Conservation (phyloP, 2,329 filamentous ascomycete species). For the Verticillium klebahnii region DNA sequence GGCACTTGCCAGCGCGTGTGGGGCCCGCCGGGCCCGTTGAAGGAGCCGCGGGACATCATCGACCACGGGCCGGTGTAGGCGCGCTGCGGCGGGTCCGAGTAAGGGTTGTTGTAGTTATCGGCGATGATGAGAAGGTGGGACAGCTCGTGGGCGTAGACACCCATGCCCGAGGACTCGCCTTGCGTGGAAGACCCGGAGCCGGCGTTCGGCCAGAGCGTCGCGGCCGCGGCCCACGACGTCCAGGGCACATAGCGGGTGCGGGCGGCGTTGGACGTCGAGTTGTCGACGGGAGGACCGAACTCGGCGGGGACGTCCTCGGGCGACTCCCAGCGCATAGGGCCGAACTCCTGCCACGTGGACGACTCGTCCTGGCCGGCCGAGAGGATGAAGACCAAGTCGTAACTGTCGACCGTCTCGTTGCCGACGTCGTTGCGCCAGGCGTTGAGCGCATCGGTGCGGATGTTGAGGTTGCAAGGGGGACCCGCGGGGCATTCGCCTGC, state of each 20-base stretch:
- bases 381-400: conserved; percentile 48
- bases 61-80: conserved; percentile 47
- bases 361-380: conserved; percentile 52
- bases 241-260: conserved; percentile 47
- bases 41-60: conserved; percentile 47
- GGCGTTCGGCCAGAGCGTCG: conserved; percentile 49
- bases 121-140: conserved; percentile 46
- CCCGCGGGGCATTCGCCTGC: conserved; percentile 38
- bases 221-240: conserved; percentile 48
- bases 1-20: conserved; percentile 50
- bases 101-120: conserved; percentile 54
- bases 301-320: conserved; percentile 41
- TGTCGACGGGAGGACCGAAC: conserved; percentile 39
- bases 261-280: conserved; percentile 35
- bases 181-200: conserved; percentile 47
- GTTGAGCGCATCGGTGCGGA: conserved; percentile 42
- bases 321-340: conserved; percentile 45
- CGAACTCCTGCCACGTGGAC: conserved; percentile 52
- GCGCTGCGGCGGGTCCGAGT: conserved; percentile 36
- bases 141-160: conserved; percentile 48
- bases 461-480: conserved; percentile 37
- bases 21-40: conserved; percentile 49
- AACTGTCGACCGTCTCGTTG: conserved; percentile 39
- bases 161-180: conserved; percentile 48
- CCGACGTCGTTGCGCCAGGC: conserved; percentile 48